Base-by-base conservation (phyloP, 106 monocot genomes). In the Allium cepa region DNA sequence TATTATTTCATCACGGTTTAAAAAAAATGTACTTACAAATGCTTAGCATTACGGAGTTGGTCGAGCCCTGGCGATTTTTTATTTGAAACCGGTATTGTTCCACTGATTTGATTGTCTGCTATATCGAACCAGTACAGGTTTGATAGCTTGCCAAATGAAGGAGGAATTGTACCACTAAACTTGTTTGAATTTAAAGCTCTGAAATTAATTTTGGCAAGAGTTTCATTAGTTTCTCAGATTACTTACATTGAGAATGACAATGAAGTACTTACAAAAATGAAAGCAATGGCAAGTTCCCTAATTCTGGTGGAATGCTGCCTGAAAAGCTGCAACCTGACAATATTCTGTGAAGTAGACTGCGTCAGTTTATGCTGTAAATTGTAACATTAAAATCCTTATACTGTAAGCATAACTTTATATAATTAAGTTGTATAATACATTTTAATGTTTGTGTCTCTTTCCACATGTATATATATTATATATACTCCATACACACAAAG, bases 21-120 rank as follows among this genome's bases (percentile, higher is more conserved):
- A n/a, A 7, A 12, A 55, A 55, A 55, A 3, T 55, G 1, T 55
- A 67, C 87, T 72, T 57, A 88, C 88, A 88, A 88, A 72, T 88
- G 88, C 58, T 72, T 77, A 15, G 84, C 51, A 10, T 59, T 53
- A 62, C 69, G 2, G 53, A 88, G 88, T 69, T 71, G 59, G 17
- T 88, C 79, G 17, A 88, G 58, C 9, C 88, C 88, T 28, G 78
- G 76, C 46, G 73, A 50, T 16, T 52, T 74, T 4, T 73, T 72
- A 46, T 67, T 78, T 9, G 88, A 88, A n/a, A 84, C 22, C 1
- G 88, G 88, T 16, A 88, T 65, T 27, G 71, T 4, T 62, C 88
- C 88, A 9, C 58, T 81, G 47, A 88, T 64, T 27, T 81, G 76
- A 73, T 88, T 88, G 4, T 84, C 81, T 49, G 79, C 66, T 47